A percentile compares a stretch with the other conserved stretches of the same genome.
phyloP scores from a whole-genome alignment of 192 early-diverging fungal genomes.

The Podila verticillata region DNA sequence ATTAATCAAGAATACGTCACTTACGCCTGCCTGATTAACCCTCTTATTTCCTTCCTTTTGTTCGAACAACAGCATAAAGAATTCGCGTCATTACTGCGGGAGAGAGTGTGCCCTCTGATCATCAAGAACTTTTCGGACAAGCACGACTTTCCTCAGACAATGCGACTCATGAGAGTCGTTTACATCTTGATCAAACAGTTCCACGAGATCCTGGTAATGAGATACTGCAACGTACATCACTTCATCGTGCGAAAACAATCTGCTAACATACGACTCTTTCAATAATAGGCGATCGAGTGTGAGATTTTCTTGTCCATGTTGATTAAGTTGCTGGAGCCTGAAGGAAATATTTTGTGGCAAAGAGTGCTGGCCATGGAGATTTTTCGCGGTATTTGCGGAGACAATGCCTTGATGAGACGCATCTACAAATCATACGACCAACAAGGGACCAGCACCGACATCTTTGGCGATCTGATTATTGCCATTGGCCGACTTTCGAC shows the following conservation, averaged over 20 bases:
- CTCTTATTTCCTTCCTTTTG: not conserved
- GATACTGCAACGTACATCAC: not conserved
- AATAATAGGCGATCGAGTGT: slow-evolving; percentile 81
- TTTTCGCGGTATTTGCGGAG: slow-evolving; percentile 72
- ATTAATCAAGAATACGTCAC: not conserved
- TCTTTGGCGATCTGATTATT: slow-evolving; percentile 84
- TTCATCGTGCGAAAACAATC: not conserved
- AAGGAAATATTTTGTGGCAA: slow-evolving; percentile 78
- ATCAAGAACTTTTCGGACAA: slow-evolving; percentile 96
- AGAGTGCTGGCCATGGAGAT: slow-evolving; percentile 84
- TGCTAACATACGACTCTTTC: not conserved
- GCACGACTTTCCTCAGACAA: slow-evolving; percentile 80
- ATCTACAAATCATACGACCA: slow-evolving; percentile 84
- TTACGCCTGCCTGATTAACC: not conserved
- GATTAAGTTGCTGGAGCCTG: slow-evolving; percentile 82
- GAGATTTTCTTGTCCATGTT: slow-evolving; percentile 95
- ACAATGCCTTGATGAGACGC: slow-evolving; percentile 67
- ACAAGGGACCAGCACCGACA: slow-evolving; percentile 76
- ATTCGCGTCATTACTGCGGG: slow-evolving; percentile 75
- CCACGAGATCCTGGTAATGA: slow-evolving; percentile 70
- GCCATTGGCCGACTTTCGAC: slow-evolving; percentile 78
- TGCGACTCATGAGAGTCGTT: slow-evolving; percentile 86
- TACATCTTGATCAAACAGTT: slow-evolving; percentile 83
- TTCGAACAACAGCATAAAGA: slow-evolving; percentile 67
- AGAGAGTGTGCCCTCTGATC: slow-evolving; percentile 87